phyloP scores from a whole-genome alignment of 148 eudicot genomes.

The Cornus florida region DNA sequence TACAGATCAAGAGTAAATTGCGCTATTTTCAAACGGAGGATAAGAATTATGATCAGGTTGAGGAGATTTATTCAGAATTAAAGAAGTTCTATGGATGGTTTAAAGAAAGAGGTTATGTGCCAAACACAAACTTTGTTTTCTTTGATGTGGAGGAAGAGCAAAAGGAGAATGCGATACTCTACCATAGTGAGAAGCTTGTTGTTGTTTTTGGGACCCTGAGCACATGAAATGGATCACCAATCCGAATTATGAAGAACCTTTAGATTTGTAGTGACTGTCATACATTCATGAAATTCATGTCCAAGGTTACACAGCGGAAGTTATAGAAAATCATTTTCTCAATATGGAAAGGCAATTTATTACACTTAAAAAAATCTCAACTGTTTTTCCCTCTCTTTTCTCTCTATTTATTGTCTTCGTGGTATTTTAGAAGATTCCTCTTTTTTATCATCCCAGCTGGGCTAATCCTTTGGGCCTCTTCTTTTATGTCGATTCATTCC shows the following conservation, averaged over 20 bases:
- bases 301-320: constrained; percentile 29
- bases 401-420: no score
- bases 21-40: background rate
- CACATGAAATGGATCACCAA: background rate
- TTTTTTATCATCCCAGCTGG: no score
- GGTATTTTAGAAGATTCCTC: no score
- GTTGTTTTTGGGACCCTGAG: background rate
- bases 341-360: no score
- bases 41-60: background rate
- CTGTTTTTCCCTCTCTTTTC: no score
- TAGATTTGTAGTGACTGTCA: background rate
- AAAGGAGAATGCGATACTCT: background rate
- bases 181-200: background rate
- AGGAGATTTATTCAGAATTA: background rate
- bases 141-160: background rate
- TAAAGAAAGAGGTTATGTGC: background rate
- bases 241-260: background rate
- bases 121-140: background rate
- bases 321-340: no score
- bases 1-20: background rate
- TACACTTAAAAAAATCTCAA: no score
- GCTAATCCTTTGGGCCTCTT: no score
- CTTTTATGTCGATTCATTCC: no score
- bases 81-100: background rate
- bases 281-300: constrained; percentile 32